Evolutionary conservation across 371 early-diverging fungal species (phyloP).

Genomic region (Haplosporangium sp.): DNA sequence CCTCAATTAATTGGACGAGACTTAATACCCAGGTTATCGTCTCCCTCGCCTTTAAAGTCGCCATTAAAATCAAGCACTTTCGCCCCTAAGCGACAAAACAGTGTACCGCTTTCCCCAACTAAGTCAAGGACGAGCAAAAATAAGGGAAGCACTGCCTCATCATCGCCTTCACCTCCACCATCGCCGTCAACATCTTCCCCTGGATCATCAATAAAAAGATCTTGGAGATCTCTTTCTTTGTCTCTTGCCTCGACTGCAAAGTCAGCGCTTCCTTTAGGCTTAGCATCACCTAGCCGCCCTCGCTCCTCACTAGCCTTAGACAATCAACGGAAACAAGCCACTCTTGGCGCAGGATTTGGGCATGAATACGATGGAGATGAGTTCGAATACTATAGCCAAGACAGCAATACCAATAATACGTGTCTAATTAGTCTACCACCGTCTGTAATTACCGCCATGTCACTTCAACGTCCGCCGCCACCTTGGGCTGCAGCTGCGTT

Average conservation of each 20-base stretch:
- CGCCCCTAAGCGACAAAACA: conserved; percentile 8
- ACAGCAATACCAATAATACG: background rate
- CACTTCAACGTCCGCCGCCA: background rate
- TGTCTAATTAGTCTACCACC: conserved; percentile 11
- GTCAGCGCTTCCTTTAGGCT: conserved; percentile 20
- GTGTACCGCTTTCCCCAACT: conserved; percentile 1
- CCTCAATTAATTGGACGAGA: background rate
- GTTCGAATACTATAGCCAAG: background rate
- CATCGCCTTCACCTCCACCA: background rate
- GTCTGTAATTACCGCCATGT: background rate
- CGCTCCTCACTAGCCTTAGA: background rate
- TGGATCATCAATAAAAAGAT: conserved; percentile 22
- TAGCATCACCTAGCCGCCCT: conserved; percentile 10
- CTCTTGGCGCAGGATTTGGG: conserved; percentile 15
- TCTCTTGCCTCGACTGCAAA: conserved; percentile 26
- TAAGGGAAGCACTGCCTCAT: background rate
- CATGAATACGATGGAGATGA: conserved; percentile 13
- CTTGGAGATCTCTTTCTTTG: conserved; percentile 36
- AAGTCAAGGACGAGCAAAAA: background rate
- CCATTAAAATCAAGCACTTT: background rate
- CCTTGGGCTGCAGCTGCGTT: background rate
- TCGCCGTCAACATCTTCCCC: conserved; percentile 7
- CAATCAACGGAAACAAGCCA: background rate
- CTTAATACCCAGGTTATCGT: conserved; percentile 1
- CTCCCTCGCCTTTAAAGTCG: conserved; percentile 7